A percentile compares a stretch with the other conserved stretches of the same genome.
phyloP scores from a whole-genome alignment of 768 basidiomycete species.

The Boletus reticulatus region DNA sequence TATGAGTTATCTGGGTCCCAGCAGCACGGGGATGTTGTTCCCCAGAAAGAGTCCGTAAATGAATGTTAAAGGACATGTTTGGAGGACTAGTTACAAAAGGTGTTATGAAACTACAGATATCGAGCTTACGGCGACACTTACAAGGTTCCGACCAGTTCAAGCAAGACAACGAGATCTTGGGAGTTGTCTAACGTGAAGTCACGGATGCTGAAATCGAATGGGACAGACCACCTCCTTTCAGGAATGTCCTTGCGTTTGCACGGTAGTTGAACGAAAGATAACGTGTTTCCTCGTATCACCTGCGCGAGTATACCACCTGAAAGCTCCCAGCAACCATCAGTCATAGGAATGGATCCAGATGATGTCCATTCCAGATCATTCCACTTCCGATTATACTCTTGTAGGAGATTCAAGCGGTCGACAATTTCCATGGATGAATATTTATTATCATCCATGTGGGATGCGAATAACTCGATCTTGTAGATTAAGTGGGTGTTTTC shows the following conservation, averaged over 20 bases:
- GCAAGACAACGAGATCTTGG: constrained; percentile 33
- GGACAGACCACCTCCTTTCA: constrained; percentile 26
- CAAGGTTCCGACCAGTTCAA: constrained; percentile 20
- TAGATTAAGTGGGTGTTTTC: constrained; percentile 28
- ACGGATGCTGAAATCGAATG: constrained; percentile 25
- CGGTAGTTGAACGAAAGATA: constrained; percentile 29
- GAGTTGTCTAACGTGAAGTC: constrained; percentile 38
- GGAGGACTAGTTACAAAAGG: constrained; percentile 12
- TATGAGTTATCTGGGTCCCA: constrained; percentile 15
- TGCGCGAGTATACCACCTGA: constrained; percentile 34
- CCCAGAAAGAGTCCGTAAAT: constrained; percentile 30
- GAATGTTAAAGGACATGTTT: constrained; percentile 18
- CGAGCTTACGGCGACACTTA: constrained; percentile 8
- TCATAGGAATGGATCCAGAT: constrained; percentile 9
- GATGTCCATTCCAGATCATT: constrained; percentile 21
- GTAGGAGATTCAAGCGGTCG: constrained; percentile 25
- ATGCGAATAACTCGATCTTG: constrained; percentile 29
- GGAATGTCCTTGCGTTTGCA: constrained; percentile 28
- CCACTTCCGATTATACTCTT: constrained; percentile 31
- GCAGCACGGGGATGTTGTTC: constrained; percentile 23
- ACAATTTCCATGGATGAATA: constrained; percentile 16
- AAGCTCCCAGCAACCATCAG: constrained; percentile 33
- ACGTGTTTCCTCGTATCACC: constrained; percentile 10
- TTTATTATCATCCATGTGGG: constrained; percentile 25
- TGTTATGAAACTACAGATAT: constrained; percentile 1